phyloP scores from a whole-genome alignment of 257 asterid genomes.

The Pogostemon cablin region DNA sequence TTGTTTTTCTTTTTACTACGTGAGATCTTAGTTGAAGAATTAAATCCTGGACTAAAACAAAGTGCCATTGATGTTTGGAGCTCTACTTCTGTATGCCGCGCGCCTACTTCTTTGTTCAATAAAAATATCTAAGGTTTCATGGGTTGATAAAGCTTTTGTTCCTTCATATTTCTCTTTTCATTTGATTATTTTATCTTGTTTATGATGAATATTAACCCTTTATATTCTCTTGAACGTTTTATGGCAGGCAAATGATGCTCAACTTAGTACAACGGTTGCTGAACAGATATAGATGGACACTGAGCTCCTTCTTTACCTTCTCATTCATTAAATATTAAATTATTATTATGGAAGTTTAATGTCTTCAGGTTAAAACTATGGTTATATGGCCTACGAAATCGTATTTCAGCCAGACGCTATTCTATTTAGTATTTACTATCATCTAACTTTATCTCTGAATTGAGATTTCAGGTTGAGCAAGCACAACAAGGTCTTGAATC shows the following conservation, averaged over 20 bases:
- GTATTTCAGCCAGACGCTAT: conserved; percentile 5
- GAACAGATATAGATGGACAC: conserved; percentile 70
- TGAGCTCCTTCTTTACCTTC: conserved; percentile 25
- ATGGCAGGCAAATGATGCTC: conserved; percentile 96
- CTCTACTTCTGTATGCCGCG: conserved; percentile 2
- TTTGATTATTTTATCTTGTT: conserved; percentile 19
- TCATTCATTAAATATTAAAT: background rate
- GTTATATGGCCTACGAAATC: conserved; percentile 12
- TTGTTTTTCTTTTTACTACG: background rate
- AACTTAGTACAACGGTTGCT: conserved; percentile 97
- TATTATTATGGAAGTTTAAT: conserved; percentile 7
- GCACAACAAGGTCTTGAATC: conserved; percentile 95
- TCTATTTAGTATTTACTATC: conserved; percentile 6
- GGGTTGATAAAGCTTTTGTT: background rate
- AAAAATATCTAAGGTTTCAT: conserved; percentile 22
- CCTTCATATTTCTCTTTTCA: background rate
- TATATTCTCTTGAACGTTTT: conserved; percentile 34
- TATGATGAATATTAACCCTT: conserved; percentile 20
- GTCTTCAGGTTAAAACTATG: conserved; percentile 11
- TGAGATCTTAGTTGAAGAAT: conserved; percentile 6
- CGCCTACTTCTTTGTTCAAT: conserved; percentile 4
- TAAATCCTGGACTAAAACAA: background rate
- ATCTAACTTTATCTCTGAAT: conserved; percentile 29
- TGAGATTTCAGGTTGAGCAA: conserved; percentile 78
- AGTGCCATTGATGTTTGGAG: conserved; percentile 5